Evolutionary conservation across 2,329 filamentous ascomycete species (phyloP).

Genomic region (Fusarium pseudocircinatum): DNA sequence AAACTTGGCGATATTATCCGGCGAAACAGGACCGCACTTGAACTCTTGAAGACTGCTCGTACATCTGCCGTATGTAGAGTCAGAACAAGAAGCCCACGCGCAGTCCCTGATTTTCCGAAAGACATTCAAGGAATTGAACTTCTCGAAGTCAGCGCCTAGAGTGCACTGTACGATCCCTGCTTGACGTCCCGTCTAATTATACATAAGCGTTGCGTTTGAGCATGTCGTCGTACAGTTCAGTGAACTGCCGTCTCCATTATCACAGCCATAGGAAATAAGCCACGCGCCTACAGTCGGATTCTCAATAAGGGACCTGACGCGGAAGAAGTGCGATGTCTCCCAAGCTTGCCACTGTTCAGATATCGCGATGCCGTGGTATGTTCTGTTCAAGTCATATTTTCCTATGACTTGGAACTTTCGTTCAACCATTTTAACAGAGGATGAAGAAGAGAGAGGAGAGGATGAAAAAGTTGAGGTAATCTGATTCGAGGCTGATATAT

Average conservation of each 20-base stretch:
- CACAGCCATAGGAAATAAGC: neutral
- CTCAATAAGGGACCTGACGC: neutral
- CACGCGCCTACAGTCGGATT: neutral
- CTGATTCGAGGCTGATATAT: neutral
- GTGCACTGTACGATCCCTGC: no score
- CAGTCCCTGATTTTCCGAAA: neutral
- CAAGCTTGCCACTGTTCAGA: slow-evolving; percentile 1
- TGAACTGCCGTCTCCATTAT: neutral
- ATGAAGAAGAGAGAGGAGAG: neutral
- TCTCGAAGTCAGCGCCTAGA: neutral
- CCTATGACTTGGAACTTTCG: neutral
- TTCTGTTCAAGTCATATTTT: neutral
- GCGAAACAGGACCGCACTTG: no score
- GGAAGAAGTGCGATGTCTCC: slow-evolving; percentile 2
- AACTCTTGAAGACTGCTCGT: no score
- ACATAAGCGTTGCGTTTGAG: neutral
- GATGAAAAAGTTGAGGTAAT: neutral
- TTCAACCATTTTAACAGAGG: neutral
- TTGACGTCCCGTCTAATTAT: neutral
- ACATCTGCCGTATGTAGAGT: neutral
- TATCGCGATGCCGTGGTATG: neutral
- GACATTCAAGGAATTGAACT: neutral
- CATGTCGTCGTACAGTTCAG: neutral
- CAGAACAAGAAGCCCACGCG: neutral
- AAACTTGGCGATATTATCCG: no score